Evolutionary conservation across 75 land plant species (phyloP).

Genomic region (Chamaecyparis obtusa): DNA sequence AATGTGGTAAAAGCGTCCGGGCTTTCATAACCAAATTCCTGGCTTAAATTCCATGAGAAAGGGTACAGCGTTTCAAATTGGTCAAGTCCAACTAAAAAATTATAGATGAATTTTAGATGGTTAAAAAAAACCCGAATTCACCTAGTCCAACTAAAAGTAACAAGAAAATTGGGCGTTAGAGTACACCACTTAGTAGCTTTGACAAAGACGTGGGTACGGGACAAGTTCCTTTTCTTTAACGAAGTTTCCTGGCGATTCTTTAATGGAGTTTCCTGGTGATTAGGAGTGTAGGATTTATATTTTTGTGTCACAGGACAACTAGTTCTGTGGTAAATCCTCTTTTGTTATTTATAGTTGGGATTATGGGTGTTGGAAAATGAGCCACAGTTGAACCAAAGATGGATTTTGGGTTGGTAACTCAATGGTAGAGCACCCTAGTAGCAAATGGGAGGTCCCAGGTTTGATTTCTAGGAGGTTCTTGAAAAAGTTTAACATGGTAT

Average conservation of each 20-base stretch:
- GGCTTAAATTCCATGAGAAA: not conserved
- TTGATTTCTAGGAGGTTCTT: too few relatives aligned
- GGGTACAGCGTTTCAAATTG: not conserved
- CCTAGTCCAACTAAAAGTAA: too few relatives aligned
- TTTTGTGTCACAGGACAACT: not conserved
- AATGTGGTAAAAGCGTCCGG: not conserved
- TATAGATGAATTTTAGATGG: not conserved
- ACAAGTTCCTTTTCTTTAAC: not conserved
- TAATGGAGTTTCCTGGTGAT: not conserved
- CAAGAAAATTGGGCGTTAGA: not conserved
- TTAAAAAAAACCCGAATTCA: too few relatives aligned
- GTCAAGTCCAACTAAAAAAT: not conserved
- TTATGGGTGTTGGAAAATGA: too few relatives aligned
- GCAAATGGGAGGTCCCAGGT: too few relatives aligned
- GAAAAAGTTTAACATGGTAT: too few relatives aligned
- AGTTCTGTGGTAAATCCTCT: not conserved
- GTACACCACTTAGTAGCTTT: not conserved
- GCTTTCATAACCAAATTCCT: not conserved
- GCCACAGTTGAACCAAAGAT: too few relatives aligned
- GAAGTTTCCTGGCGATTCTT: not conserved
- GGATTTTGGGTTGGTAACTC: too few relatives aligned
- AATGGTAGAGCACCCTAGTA: too few relatives aligned
- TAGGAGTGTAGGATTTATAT: not conserved
- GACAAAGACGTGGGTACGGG: not conserved
- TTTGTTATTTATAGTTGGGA: not conserved